phyloP scores from a whole-genome alignment of 2,329 filamentous ascomycete genomes.

The Aureobasidium melanogenum region DNA sequence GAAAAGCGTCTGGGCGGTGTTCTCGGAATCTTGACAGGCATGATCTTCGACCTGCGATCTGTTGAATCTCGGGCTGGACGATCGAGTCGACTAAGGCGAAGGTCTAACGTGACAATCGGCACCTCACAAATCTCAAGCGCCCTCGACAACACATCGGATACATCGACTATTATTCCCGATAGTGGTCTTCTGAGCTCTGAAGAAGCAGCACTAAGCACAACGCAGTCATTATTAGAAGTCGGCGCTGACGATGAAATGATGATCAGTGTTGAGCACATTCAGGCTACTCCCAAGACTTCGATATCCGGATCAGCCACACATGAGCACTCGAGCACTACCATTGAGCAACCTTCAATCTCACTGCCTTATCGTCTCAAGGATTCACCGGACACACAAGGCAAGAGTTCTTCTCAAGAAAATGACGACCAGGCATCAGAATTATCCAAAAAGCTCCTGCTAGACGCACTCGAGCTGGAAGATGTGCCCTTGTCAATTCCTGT shows the following conservation, averaged over 20 bases:
- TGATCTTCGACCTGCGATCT: conserved; percentile 50
- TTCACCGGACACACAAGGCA: not conserved
- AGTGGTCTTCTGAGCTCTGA: not conserved
- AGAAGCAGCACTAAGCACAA: not conserved
- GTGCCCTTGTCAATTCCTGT: conserved; percentile 64
- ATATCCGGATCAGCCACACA: not conserved
- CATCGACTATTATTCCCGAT: too few species aligned
- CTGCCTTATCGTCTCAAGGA: not conserved
- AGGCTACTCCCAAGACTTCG: not conserved
- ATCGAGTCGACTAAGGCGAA: not conserved
- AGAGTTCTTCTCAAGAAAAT: not conserved
- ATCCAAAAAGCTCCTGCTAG: conserved; percentile 49
- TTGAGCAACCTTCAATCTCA: not conserved
- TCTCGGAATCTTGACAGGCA: conserved; percentile 58
- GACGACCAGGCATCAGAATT: not conserved
- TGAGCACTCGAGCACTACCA: not conserved
- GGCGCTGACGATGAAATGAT: not conserved
- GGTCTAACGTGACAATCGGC: not conserved
- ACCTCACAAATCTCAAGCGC: not conserved
- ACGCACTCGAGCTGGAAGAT: conserved; percentile 65
- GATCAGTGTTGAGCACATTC: not conserved
- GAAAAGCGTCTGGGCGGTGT: conserved; percentile 58
- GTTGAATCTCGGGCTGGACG: not conserved
- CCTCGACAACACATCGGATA: not conserved
- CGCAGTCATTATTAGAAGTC: not conserved